Conservation (phyloP, 495 filamentous ascomycete genomes). For the Neurospora tetrasperma region DNA sequence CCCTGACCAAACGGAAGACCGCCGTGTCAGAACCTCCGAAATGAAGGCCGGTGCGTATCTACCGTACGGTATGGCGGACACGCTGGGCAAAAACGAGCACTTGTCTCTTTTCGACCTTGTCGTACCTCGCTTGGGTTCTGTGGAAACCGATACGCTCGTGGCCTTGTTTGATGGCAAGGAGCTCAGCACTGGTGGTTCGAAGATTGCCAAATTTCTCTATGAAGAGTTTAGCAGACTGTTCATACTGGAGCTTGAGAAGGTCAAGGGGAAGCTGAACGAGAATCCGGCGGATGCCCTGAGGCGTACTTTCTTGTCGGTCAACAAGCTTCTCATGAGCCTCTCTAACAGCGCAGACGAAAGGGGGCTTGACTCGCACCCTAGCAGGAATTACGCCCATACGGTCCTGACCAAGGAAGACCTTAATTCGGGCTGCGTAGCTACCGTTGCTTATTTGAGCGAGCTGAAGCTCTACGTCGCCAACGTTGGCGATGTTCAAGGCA, state of each 20-base stretch:
- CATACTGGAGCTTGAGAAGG: constrained; percentile 64
- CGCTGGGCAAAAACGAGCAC: constrained; percentile 86
- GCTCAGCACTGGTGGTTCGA: constrained; percentile 75
- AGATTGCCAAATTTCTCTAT: constrained; percentile 91
- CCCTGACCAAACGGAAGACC: constrained; percentile 90
- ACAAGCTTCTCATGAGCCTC: constrained; percentile 84
- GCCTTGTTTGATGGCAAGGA: constrained; percentile 93
- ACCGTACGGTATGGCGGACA: constrained; percentile 96
- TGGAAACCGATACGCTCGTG: constrained; percentile 78
- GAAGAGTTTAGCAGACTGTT: constrained; percentile 87
- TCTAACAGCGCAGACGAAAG: constrained; percentile 76
- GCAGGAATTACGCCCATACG: constrained; percentile 13
- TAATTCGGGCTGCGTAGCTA: constrained; percentile 80
- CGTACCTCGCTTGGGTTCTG: constrained; percentile 83
- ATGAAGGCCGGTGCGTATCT: constrained; percentile 69
- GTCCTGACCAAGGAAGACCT: constrained; percentile 80
- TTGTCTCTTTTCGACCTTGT: constrained; percentile 97
- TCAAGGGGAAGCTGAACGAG: constrained; percentile 48
- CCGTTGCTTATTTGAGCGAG: constrained; percentile 77
- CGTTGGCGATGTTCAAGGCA: constrained; percentile 87
- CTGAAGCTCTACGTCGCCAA: constrained; percentile 92
- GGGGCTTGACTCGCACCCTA: constrained; percentile 47
- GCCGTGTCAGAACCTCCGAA: constrained; percentile 89
- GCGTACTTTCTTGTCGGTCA: constrained; percentile 76
- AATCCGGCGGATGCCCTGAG: constrained; percentile 73